These are phyloP conservation scores for Penicillium corylophilum DNA, from an alignment of 2,329 filamentous ascomycete genomes.

Conservation along the genomic window DNA sequence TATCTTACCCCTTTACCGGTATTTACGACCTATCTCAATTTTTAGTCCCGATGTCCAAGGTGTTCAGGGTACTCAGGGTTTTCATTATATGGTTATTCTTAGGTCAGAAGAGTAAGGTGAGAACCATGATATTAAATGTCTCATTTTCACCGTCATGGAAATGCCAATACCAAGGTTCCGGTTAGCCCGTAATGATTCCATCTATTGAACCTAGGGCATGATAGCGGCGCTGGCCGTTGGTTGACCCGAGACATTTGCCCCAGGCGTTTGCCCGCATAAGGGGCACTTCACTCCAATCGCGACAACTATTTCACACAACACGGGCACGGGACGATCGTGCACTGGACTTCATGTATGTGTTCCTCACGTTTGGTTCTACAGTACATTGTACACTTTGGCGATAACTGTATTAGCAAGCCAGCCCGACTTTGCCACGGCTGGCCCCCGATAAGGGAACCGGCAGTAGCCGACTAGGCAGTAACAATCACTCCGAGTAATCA, in stretches of 20 bases:
- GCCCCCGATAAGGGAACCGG: background rate
- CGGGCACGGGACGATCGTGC: background rate
- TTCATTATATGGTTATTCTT: too few species aligned
- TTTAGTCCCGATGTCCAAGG: too few species aligned
- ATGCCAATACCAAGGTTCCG: background rate
- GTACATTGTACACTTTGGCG: too few species aligned
- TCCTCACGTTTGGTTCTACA: background rate
- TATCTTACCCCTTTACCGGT: background rate
- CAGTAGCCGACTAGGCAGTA: background rate
- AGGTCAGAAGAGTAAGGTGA: too few species aligned
- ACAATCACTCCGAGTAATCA: background rate
- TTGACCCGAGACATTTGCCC: slow-evolving; percentile 12
- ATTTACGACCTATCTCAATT: background rate
- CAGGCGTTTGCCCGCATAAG: slow-evolving; percentile 13
- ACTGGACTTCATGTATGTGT: background rate
- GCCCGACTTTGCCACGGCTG: background rate
- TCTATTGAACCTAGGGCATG: background rate
- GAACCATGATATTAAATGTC: background rate
- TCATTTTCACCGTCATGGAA: background rate
- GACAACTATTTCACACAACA: background rate
- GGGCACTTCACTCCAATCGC: background rate
- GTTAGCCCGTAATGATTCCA: background rate
- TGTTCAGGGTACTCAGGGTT: too few species aligned
- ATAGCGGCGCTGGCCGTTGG: background rate
- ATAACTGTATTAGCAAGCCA: background rate